A percentile compares a stretch with the other conserved stretches of the same genome.
phyloP scores from a whole-genome alignment of 176 grass and related monocot species.

The Triticum aestivum region DNA sequence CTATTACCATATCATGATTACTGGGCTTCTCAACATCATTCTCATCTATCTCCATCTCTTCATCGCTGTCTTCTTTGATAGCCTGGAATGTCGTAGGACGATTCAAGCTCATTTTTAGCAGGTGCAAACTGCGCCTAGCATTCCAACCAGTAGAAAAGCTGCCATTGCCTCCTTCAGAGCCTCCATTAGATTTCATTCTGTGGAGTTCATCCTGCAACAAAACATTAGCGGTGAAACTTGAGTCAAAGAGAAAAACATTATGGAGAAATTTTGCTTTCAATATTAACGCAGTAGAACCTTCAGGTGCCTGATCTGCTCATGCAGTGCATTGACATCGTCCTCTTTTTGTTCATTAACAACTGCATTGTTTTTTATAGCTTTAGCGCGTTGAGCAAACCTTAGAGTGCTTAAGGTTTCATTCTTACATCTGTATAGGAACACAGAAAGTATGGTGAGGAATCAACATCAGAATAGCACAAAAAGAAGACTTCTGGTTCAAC shows the following conservation, averaged over 20 bases:
- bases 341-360: constrained; percentile 85
- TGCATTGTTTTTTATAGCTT: constrained; percentile 94
- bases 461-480: constrained; percentile 3
- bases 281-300: constrained; percentile 55
- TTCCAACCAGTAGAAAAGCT: constrained; percentile 65
- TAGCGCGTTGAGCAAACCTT: constrained; percentile 93
- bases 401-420: constrained; percentile 89
- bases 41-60: constrained; percentile 99
- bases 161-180: constrained; percentile 43
- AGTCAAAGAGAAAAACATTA: constrained; percentile 24
- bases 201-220: constrained; percentile 85
- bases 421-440: constrained; percentile 65
- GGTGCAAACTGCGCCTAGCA: constrained; percentile 75
- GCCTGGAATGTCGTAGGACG: constrained; percentile 57
- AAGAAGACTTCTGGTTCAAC: background rate
- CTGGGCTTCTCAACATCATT: constrained; percentile 77
- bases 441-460: background rate
- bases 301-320: constrained; percentile 78
- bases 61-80: constrained; percentile 90
- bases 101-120: constrained; percentile 88
- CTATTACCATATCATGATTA: constrained; percentile 33
- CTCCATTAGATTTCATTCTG: constrained; percentile 78
- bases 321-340: constrained; percentile 82
- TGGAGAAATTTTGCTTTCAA: constrained; percentile 6
- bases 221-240: constrained; percentile 16